Evolutionary conservation across 2,329 filamentous ascomycete species (phyloP).

Genomic region (Rutstroemia sp.): DNA sequence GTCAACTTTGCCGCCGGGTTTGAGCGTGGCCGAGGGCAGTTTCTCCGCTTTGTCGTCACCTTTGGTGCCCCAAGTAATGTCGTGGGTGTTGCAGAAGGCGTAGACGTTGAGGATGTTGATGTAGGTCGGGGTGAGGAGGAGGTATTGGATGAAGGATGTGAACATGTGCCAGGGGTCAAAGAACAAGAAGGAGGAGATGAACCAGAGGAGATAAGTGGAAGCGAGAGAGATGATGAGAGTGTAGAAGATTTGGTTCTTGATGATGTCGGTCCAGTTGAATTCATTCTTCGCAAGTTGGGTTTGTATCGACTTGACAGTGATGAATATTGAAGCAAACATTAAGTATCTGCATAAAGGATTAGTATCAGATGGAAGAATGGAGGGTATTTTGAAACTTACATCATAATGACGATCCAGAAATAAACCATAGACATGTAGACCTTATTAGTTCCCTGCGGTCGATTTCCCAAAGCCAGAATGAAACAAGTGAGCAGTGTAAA

Average conservation of each 20-base stretch:
- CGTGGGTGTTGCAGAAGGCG: slow-evolving; percentile 98
- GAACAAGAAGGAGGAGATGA: slow-evolving; percentile 93
- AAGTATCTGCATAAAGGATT: slow-evolving; percentile 53
- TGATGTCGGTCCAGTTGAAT: slow-evolving; percentile 81
- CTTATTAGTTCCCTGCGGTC: slow-evolving; percentile 86
- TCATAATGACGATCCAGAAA: slow-evolving; percentile 96
- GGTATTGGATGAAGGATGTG: slow-evolving; percentile 85
- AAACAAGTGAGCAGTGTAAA: slow-evolving; percentile 90
- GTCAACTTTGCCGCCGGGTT: slow-evolving; percentile 52
- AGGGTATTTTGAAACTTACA: slow-evolving; percentile 42
- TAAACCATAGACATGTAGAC: slow-evolving; percentile 97
- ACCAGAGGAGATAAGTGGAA: slow-evolving; percentile 88
- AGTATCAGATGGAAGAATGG: slow-evolving; percentile 8
- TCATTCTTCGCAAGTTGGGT: slow-evolving; percentile 58
- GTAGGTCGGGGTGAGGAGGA: slow-evolving; percentile 83
- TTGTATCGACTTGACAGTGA: slow-evolving; percentile 81
- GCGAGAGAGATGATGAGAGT: slow-evolving; percentile 84
- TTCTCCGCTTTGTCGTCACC: slow-evolving; percentile 85
- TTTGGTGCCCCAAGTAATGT: slow-evolving; percentile 98
- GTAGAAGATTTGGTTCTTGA: slow-evolving; percentile 78
- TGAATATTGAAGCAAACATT: slow-evolving; percentile 90
- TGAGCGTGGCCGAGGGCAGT: slow-evolving; percentile 86
- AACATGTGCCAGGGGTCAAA: slow-evolving; percentile 99
- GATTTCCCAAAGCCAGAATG: slow-evolving; percentile 87
- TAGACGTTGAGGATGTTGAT: slow-evolving; percentile 98